Percentiles rank a stretch among this genome's conserved stretches.
Evolutionary conservation across 257 asterid genomes (phyloP).

Genomic region (Ilex aquifolium): DNA sequence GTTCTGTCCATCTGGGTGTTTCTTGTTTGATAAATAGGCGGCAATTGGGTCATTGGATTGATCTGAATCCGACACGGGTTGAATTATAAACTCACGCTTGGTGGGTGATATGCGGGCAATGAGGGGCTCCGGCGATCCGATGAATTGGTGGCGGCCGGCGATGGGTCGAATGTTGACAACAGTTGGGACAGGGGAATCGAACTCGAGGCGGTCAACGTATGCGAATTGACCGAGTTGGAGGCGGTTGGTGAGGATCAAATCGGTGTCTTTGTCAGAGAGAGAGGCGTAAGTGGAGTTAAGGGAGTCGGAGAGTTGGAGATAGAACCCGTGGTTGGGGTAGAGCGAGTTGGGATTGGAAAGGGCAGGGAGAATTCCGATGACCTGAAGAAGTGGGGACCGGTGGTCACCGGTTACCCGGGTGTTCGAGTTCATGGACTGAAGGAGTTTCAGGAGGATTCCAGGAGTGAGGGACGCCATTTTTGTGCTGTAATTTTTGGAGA

Average conservation of each 20-base stretch:
- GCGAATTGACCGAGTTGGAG: slow-evolving; percentile 92
- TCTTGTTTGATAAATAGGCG: slow-evolving; percentile 32
- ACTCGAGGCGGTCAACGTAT: slow-evolving; percentile 67
- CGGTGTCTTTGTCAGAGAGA: slow-evolving; percentile 76
- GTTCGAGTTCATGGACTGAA: slow-evolving; percentile 76
- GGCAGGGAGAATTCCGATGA: slow-evolving; percentile 82
- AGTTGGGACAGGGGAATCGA: slow-evolving; percentile 66
- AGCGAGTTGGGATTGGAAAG: slow-evolving; percentile 69
- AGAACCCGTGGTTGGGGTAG: slow-evolving; percentile 81
- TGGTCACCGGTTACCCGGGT: slow-evolving; percentile 89
- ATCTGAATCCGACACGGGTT: slow-evolving; percentile 64
- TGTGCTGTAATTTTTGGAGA: neutral
- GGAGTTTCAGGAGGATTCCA: slow-evolving; percentile 83
- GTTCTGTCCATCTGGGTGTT: neutral
- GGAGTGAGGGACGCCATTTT: slow-evolving; percentile 82
- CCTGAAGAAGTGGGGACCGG: slow-evolving; percentile 92
- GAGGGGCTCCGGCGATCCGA: slow-evolving; percentile 80
- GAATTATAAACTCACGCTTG: slow-evolving; percentile 52
- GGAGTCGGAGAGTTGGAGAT: slow-evolving; percentile 88
- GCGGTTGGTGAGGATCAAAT: slow-evolving; percentile 69
- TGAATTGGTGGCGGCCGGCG: slow-evolving; percentile 66
- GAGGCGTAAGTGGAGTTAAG: slow-evolving; percentile 85
- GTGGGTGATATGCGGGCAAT: slow-evolving; percentile 55
- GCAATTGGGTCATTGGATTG: slow-evolving; percentile 48
- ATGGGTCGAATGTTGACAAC: slow-evolving; percentile 68